A percentile compares a stretch with the other conserved stretches of the same genome.
Evolutionary conservation across 2,329 filamentous ascomycete species (phyloP).

Genomic region (Apiospora hydei): DNA sequence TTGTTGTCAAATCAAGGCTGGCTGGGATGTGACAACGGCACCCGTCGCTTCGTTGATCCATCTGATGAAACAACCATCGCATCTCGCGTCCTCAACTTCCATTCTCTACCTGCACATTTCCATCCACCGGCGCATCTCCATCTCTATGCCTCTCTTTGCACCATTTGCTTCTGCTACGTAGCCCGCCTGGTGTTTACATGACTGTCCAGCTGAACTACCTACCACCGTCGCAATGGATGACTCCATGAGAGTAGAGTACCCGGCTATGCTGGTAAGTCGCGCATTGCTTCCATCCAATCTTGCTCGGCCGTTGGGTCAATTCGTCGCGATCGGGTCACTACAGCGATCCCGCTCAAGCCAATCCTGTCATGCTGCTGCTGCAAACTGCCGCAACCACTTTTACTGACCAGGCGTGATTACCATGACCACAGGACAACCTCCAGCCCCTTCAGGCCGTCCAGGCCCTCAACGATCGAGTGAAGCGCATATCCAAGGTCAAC

Average conservation of each 20-base stretch:
- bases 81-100: not conserved
- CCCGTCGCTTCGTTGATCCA: not conserved
- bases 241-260: constrained; percentile 88
- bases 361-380: not conserved
- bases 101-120: not conserved
- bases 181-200: constrained; percentile 21
- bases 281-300: constrained; percentile 26
- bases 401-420: not conserved
- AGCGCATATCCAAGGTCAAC: constrained; percentile 86
- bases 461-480: constrained; percentile 85
- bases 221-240: constrained; percentile 66
- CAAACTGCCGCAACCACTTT: not conserved
- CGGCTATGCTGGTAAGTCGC: constrained; percentile 86
- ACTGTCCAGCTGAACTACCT: not conserved
- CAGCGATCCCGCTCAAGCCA: not conserved
- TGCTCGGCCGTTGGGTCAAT: not conserved
- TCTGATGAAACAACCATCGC: constrained; percentile 5
- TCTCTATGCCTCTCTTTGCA: not conserved
- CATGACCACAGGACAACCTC: constrained; percentile 70
- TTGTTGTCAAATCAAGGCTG: constrained; percentile 15
- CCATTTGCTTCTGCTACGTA: not conserved
- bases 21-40: constrained; percentile 12
- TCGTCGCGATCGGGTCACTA: not conserved
- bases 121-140: not conserved
- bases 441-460: constrained; percentile 83